A percentile compares a stretch with the other conserved stretches of the same genome.
phyloP scores from a whole-genome alignment of 371 early-diverging fungal species.

The Lichtheimia ramosa region DNA sequence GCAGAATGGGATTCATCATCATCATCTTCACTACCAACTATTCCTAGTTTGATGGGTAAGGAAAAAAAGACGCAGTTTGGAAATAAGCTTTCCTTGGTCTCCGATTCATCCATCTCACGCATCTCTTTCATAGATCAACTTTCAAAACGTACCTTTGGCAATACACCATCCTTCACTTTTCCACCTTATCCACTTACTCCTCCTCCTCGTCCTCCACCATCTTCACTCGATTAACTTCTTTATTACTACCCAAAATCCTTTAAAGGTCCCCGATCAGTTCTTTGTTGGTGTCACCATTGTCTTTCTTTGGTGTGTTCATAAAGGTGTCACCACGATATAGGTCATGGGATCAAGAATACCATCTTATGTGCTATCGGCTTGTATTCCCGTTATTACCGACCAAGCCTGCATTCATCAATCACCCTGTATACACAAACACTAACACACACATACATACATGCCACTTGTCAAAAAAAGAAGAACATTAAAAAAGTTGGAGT shows the following conservation, averaged over 20 bases:
- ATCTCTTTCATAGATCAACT: slow-evolving; percentile 21
- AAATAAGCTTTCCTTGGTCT: not conserved
- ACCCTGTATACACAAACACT: too few relatives aligned
- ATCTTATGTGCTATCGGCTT: too few relatives aligned
- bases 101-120: not conserved
- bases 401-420: too few relatives aligned
- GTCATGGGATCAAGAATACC: too few relatives aligned
- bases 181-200: slow-evolving; percentile 31
- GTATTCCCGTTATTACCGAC: too few relatives aligned
- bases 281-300: too few relatives aligned
- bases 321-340: too few relatives aligned
- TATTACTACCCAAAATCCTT: not conserved
- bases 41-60: slow-evolving; percentile 49
- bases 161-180: slow-evolving; percentile 9
- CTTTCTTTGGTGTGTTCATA: too few relatives aligned
- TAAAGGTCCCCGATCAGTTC: too few relatives aligned
- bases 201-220: slow-evolving; percentile 6
- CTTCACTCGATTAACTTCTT: not conserved
- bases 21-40: slow-evolving; percentile 14
- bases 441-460: too few relatives aligned
- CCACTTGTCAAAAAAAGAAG: too few relatives aligned
- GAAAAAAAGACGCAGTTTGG: not conserved
- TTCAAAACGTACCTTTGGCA: slow-evolving; percentile 28
- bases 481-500: too few relatives aligned
- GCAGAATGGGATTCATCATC: slow-evolving; percentile 11